A percentile compares a stretch with the other conserved stretches of the same genome.
Conservation (phyloP, 2,329 filamentous ascomycete species). For the Fusarium aywerte region DNA sequence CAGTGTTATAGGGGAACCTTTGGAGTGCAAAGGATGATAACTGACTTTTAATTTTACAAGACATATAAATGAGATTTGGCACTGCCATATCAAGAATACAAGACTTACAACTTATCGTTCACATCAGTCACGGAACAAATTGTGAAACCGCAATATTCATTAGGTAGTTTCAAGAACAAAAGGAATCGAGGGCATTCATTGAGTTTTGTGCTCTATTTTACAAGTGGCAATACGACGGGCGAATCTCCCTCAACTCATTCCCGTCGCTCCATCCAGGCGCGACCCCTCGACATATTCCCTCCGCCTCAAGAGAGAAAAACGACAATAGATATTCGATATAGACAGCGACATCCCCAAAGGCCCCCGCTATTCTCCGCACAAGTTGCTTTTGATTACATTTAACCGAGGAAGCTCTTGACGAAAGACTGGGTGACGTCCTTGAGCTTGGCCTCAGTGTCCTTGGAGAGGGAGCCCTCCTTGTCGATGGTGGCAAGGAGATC, state of each 20-base stretch:
- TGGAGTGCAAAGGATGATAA: not conserved
- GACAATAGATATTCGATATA: constrained; percentile 59
- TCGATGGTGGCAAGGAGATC: constrained; percentile 88
- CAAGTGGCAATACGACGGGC: constrained; percentile 65
- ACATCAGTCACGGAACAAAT: not conserved
- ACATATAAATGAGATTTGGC: not conserved
- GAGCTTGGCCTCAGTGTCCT: constrained; percentile 87
- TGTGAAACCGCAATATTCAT: constrained; percentile 1
- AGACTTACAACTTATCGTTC: not conserved
- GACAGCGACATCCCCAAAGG: constrained; percentile 56
- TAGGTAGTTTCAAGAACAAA: constrained; percentile 57
- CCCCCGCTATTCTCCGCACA: constrained; percentile 48
- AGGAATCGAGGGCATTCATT: constrained; percentile 70
- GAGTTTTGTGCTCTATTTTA: constrained; percentile 72
- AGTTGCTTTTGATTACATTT: constrained; percentile 54
- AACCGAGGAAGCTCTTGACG: constrained; percentile 89
- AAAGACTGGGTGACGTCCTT: constrained; percentile 81
- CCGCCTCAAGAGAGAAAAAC: constrained; percentile 61
- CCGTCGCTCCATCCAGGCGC: constrained; percentile 60
- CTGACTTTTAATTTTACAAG: too few species aligned
- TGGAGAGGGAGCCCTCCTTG: constrained; percentile 95
- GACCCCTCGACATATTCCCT: constrained; percentile 58
- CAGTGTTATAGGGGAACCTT: not conserved
- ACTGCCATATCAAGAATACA: not conserved
- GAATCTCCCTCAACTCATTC: constrained; percentile 56